Evolutionary conservation across 1,139 yeast genomes (phyloP), one percentile per base, ranked within the genome.

Genomic region (Suhomyces guaymorum): DNA sequence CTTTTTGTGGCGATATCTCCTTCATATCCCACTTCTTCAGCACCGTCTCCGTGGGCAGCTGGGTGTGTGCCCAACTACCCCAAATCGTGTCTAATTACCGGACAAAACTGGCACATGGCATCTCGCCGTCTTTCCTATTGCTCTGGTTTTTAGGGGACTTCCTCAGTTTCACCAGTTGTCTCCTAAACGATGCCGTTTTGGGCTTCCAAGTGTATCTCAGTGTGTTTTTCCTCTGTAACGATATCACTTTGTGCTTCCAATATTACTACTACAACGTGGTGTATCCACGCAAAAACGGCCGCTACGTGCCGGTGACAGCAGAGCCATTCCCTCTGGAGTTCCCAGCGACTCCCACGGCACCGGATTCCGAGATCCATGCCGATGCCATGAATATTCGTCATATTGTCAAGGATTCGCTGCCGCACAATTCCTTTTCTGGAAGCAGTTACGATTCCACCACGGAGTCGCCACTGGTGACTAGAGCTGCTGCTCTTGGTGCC

Each of bases 1-100:
- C 28, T 5, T 24, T 30, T 10, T 36, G 39, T 12, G 15, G 24
- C n/a, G n/a, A 26, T n/a, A 28, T 16, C 12, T 15, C 39, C 6
- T 5, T 24, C 44, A 18, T 57, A 11, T 66, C 75, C 5, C 46
- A 50, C 26, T 32, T 51, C 35, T 73, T 61, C 48, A 61, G 66
- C 55, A 44, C 59, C 3, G 19, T 66, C 7, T 69, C 75, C 5
- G 47, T 67, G 25, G 35, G 42, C 4, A 63, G 86, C 35, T 89
- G 97, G 86, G 68, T 89, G 28, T 80, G 89, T 49, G 96, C 97
- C 1, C 94, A 87, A 55, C 61, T 87, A 16, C 97, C 97, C 0
- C 98, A 90, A 55, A 81, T 88, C 13, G 61, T 80, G 40, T 78
- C 82, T 51, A 90, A 90, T 51, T 86, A 84, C 57, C 67, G 67